Evolutionary conservation across 495 filamentous ascomycete species (phyloP), one percentile per base, ranked within the genome.

Genomic region (Xylaria sp.): DNA sequence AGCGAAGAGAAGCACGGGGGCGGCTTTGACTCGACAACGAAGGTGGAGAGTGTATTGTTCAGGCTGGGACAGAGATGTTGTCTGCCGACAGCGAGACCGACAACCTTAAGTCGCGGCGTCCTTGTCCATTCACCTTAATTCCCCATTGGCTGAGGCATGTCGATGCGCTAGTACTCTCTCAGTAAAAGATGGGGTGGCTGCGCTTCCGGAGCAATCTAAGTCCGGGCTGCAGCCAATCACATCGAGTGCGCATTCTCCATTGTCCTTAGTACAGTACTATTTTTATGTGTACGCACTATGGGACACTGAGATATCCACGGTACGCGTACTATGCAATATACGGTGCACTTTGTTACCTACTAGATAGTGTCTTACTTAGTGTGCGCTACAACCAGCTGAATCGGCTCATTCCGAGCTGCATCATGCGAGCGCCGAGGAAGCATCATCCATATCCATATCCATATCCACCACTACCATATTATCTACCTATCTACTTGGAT

Each of bases 371-470:
- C n/a, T n/a, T 46, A 46, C 43, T 17, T 46, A 17, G 46, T 50
- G 40, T 41, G 40, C 46, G 19, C 46, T 50, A 50, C 46, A n/a
- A 52, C 48, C 48, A 50, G n/a, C 48, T 50, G n/a, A 35, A 53
- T 53, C 35, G 68, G 57, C 17, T n/a, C 21, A 62, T 43, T 33
- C 17, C 59, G 37, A 62, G 21, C 37, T 43, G 59, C 50, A 58
- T 55, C 35, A 33, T 68, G 50, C 65, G n/a, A 61, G 29, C 33
- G 17, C 19, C 29, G 19, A 59, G 33, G 33, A 37, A 59, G 33
- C 33, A 35, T n/a, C 57, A 37, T 21, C 15, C 52, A 31, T 33
- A 37, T 8, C 35, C 35, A 37, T 8, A n/a, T n/a, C n/a, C n/a
- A 41, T 15, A 46, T n/a, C 44, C 44, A 46, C 44, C 48, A 12